Evolutionary conservation across 2,329 filamentous ascomycete species (phyloP), one percentile per base, ranked within the genome.

Genomic region (Botrytis squamosa): DNA sequence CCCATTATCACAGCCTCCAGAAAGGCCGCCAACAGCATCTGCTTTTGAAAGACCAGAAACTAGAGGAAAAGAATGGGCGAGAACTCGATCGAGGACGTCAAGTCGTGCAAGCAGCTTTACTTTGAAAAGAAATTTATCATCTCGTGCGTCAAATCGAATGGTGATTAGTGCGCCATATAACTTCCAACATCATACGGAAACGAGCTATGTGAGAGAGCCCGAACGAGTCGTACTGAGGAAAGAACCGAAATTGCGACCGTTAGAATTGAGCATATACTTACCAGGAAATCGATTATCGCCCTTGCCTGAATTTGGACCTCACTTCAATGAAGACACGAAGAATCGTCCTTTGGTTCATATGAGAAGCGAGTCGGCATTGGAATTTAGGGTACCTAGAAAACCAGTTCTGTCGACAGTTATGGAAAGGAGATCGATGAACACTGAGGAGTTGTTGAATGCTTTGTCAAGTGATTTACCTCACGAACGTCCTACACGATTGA

Each of bases 181-280:
- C 65, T 72, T 71, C 52, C 67, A 72, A 65, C 67, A 74, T 59
- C 63, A 69, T 36, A 60, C 33, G 18, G 71, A 72, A 60, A 72
- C 63, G 25, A 69, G 71, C 20, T 72, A 49, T 59, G 64, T 72
- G 40, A 29, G 71, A 29, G 71, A 72, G 40, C 71, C 71, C 9
- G 40, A 59, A 82, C 86, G 72, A 86, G 86, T 29, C 84, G 83
- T 65, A 82, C 75, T 64, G 73, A 73, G 46, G 74, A 76, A 67
- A 79, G 79, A 72, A 79, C 77, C 52, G 60, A 76, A 44, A 8
- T 89, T 89, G 76, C 85, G 85, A 57, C 88, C 88, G 4, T 84
- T 90, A 42, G 85, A 91, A 80, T 81, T 90, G 74, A 88, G 85
- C 80, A 86, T 90, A 71, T 85, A 87, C 76, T 78, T 81, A 75